Conservation (phyloP, 495 filamentous ascomycete species). For the Podospora comata region DNA sequence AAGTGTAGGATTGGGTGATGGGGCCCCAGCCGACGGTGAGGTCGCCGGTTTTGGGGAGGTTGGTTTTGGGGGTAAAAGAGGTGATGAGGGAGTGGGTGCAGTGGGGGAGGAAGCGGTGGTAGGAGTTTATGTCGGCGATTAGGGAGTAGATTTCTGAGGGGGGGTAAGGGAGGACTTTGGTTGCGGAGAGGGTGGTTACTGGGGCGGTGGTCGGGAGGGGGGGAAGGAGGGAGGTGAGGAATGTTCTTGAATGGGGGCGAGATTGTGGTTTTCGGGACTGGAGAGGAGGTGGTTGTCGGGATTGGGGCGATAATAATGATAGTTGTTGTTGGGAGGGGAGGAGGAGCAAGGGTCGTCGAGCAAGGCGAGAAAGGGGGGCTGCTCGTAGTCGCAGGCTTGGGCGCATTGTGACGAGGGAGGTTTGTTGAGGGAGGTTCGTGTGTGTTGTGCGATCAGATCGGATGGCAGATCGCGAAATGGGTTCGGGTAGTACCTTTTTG, state of each 20-base stretch:
- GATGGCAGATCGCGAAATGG: not conserved
- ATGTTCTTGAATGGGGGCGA: not conserved
- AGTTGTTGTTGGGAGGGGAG: not conserved
- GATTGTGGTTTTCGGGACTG: not conserved
- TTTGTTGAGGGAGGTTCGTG: not conserved
- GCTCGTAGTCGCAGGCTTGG: too few relatives aligned
- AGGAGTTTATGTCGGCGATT: constrained; percentile 79
- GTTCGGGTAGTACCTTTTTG: not conserved
- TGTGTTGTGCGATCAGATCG: not conserved
- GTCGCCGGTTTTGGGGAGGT: constrained; percentile 67
- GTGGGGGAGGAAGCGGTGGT: constrained; percentile 48
- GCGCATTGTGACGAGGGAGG: not conserved
- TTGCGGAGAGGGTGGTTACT: constrained; percentile 57
- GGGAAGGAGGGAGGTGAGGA: constrained; percentile 19
- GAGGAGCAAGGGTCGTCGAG: not conserved
- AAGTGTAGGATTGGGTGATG: constrained; percentile 76
- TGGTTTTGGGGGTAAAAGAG: constrained; percentile 9
- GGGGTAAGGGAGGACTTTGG: constrained; percentile 77
- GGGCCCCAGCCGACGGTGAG: constrained; percentile 81
- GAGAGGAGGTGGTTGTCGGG: not conserved
- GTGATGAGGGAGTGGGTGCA: constrained; percentile 15
- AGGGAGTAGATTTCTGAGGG: constrained; percentile 67
- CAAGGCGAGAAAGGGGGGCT: too few relatives aligned
- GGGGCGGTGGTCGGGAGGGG: constrained; percentile 2
- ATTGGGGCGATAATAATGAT: too few relatives aligned